These are phyloP conservation scores for Anastatica hierochuntica DNA, from an alignment of 345 rosid genomes.

Conservation along the genomic window DNA sequence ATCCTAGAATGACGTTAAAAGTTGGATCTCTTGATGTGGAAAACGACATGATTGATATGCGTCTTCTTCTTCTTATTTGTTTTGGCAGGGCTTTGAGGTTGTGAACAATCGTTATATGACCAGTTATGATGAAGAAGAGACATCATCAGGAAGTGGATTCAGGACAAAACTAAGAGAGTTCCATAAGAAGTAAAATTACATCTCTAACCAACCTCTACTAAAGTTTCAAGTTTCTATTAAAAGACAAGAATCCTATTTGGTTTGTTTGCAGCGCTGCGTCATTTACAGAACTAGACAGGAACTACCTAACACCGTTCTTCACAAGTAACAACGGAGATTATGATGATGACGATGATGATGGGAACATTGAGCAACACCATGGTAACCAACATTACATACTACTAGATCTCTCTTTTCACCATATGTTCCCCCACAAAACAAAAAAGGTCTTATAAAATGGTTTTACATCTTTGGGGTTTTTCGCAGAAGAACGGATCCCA, in stretches of 20 bases:
- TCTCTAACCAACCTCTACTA: not conserved
- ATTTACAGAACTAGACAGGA: constrained; percentile 65
- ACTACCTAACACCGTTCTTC: constrained; percentile 79
- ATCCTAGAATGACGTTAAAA: no score
- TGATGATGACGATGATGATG: constrained; percentile 25
- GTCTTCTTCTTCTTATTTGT: no score
- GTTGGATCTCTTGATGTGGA: not conserved
- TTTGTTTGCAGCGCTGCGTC: constrained; percentile 51
- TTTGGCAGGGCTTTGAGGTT: constrained; percentile 49
- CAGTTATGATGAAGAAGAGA: constrained; percentile 44
- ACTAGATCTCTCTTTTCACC: no score
- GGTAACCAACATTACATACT: constrained; percentile 1
- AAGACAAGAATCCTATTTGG: not conserved
- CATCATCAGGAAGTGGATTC: constrained; percentile 65
- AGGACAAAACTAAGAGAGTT: constrained; percentile 79
- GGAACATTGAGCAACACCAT: constrained; percentile 9
- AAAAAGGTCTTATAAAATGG: no score
- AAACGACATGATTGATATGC: not conserved
- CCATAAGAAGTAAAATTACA: constrained; percentile 47
- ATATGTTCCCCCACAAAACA: no score
- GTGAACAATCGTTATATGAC: constrained; percentile 49
- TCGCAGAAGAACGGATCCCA: constrained; percentile 41
- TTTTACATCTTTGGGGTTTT: not conserved
- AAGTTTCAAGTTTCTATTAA: not conserved
- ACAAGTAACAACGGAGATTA: constrained; percentile 74